Evolutionary conservation across 1,139 yeast genomes (phyloP).

Genomic region (Kodamaea sp.): DNA sequence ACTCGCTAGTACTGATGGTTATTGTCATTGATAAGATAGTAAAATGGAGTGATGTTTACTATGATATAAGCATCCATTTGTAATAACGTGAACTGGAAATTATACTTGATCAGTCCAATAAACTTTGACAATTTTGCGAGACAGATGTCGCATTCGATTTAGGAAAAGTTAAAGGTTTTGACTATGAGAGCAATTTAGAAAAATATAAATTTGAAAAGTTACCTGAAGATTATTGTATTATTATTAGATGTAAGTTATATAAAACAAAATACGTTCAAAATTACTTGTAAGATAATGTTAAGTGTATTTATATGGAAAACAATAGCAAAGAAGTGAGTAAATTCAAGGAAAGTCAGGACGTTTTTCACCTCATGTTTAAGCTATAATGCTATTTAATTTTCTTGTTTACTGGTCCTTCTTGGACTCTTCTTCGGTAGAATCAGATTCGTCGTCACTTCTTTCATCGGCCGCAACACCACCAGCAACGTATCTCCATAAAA

Average conservation of each 20-base stretch:
- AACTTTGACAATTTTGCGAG: too few relatives aligned
- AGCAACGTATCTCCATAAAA: constrained; percentile 58
- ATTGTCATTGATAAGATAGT: constrained; percentile 7
- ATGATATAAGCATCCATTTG: not conserved
- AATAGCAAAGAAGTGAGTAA: too few relatives aligned
- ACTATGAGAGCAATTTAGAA: not conserved
- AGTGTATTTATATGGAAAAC: too few relatives aligned
- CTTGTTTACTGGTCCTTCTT: constrained; percentile 19
- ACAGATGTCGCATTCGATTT: too few relatives aligned
- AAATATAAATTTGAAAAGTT: too few relatives aligned
- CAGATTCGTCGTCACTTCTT: constrained; percentile 76
- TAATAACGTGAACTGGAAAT: too few relatives aligned
- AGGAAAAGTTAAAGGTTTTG: not conserved
- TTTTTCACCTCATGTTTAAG: not conserved
- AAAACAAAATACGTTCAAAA: too few relatives aligned
- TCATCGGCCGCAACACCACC: constrained; percentile 72
- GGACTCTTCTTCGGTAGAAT: constrained; percentile 22
- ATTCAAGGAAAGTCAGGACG: not conserved
- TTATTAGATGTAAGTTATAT: too few relatives aligned
- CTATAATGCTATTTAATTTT: not conserved
- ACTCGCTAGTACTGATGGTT: constrained; percentile 12
- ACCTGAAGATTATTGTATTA: too few relatives aligned
- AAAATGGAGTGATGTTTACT: too few relatives aligned
- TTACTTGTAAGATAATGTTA: too few relatives aligned
- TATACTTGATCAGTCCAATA: too few relatives aligned